Evolutionary conservation across 2,329 filamentous ascomycete species (phyloP), one percentile per base, ranked within the genome.

Genomic region (Fusarium sp.): DNA sequence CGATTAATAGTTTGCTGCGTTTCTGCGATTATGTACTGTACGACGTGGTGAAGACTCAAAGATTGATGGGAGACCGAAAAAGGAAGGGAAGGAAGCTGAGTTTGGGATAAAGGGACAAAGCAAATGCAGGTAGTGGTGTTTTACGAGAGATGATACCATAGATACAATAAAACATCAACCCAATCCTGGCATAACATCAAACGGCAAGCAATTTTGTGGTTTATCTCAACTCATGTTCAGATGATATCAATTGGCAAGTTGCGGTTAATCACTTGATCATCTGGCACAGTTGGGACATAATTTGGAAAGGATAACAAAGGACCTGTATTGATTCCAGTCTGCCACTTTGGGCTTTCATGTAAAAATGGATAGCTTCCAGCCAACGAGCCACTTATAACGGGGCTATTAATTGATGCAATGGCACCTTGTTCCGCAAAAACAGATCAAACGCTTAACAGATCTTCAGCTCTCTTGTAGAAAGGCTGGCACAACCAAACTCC

Each of bases 121-220:
- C 39, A 45, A 57, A 63, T 65, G 23, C 46, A 62, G 62, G 69
- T 46, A 52, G 65, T 59, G 51, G 67, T 61, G 66, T 67, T 64
- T 73, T 71, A 74, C 62, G 69, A 74, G 72, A 74, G 72, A 74
- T 65, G 72, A 74, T 74, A 74, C 72, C 72, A 74, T 72, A 70
- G 40, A 68, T 27, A 62, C 63, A 66, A 65, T 50, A 70, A 53
- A 69, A 62, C 57, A 64, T 58, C 63, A 63, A 66, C 60, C 51
- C 39, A 55, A 61, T 35, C 48, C 35, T 40, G 48, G 47, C 51
- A 56, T 25, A 56, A 39, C 18, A 46, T 23, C 23, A 20, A 31
- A 31, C 52, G 11, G 29, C 35, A 50, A 43, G 25, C 25, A 46
- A 60, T 49, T 14, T 20, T 45, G 33, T 35, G 15, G 3, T 35